These are phyloP conservation scores for Cyathus striatus DNA, from an alignment of 768 basidiomycete species.

Conservation along the genomic window DNA sequence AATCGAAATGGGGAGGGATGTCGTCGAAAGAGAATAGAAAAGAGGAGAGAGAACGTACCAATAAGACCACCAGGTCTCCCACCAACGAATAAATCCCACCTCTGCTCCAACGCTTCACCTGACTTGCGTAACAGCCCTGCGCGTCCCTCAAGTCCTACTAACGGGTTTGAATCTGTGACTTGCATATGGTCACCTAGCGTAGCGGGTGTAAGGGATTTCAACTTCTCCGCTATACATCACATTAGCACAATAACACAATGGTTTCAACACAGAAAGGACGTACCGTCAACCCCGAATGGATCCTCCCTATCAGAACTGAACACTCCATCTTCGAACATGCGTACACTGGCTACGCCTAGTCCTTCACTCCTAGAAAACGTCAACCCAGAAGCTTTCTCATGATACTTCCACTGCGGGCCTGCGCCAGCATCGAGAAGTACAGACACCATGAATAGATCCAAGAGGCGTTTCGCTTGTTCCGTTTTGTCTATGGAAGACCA, in stretches of 20 bases:
- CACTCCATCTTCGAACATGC: constrained; percentile 82
- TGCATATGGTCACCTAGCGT: constrained; percentile 71
- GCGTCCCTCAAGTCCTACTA: constrained; percentile 89
- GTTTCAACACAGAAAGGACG: constrained; percentile 9
- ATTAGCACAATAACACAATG: not conserved
- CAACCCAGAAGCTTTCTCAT: constrained; percentile 48
- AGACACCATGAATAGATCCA: constrained; percentile 88
- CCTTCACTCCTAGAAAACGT: constrained; percentile 72
- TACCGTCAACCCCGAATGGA: constrained; percentile 79
- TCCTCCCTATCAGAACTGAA: constrained; percentile 67
- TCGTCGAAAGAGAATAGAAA: not conserved
- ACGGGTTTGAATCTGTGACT: constrained; percentile 70
- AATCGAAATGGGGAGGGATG: too few relatives aligned
- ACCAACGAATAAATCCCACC: constrained; percentile 60
- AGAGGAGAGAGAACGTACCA: constrained; percentile 36
- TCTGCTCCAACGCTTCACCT: constrained; percentile 60
- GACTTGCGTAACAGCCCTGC: constrained; percentile 72
- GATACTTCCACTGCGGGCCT: constrained; percentile 76
- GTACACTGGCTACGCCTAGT: constrained; percentile 82
- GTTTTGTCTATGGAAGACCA: constrained; percentile 47
- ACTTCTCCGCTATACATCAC: constrained; percentile 52
- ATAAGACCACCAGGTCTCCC: constrained; percentile 81
- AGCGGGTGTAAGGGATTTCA: constrained; percentile 58
- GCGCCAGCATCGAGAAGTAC: constrained; percentile 95
- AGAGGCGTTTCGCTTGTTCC: constrained; percentile 66